Evolutionary conservation across 2,329 filamentous ascomycete genomes (phyloP), one percentile per base, ranked within the genome.

Genomic region (Geosmithia putterillii): DNA sequence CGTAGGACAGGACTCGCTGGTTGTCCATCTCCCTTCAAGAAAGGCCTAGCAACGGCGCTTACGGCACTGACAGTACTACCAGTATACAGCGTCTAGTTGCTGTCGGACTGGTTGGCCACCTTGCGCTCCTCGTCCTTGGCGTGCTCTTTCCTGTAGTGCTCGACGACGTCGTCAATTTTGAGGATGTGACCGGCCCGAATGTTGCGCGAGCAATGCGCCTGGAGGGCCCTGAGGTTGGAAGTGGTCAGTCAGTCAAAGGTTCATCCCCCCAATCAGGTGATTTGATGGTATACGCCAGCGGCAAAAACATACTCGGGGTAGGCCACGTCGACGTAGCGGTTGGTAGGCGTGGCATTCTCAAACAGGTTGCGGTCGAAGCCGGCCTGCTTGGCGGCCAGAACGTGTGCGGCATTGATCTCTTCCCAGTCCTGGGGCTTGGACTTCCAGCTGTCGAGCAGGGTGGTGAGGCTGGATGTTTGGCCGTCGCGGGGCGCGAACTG

Each of bases 341-440:
- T 66, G 55, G 64, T 65, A 51, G 61, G 55, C 32, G 55, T 58
- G 43, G 58, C 61, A 51, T 70, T 63, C 51, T 66, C 57, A 51
- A 78, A 69, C 42, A 79, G 63, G 51, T 76, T 71, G 54, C 68
- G 71, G 61, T 79, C 74, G 55, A 65, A 70, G 38, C 70, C 71
- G 38, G 74, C 74, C 62, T 77, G 72, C 56, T 78, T 69, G 50
- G 71, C 53, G 19, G 67, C 58, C 44, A 66, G 65, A 36, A 70
- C 71, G 58, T 72, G 72, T 43, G 74, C 56, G 22, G 65, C 57
- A 56, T 76, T 77, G 57, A 70, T 70, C 49, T 64, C 57, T 57
- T 70, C 68, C 69, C 69, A 74, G 46, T 67, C 58, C 54, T 68
- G 63, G 48, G 63, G 61, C 56, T 66, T 63, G 54, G 70, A 68